Evolutionary conservation across 2,329 filamentous ascomycete genomes (phyloP).

Genomic region (Colletotrichum shisoi): DNA sequence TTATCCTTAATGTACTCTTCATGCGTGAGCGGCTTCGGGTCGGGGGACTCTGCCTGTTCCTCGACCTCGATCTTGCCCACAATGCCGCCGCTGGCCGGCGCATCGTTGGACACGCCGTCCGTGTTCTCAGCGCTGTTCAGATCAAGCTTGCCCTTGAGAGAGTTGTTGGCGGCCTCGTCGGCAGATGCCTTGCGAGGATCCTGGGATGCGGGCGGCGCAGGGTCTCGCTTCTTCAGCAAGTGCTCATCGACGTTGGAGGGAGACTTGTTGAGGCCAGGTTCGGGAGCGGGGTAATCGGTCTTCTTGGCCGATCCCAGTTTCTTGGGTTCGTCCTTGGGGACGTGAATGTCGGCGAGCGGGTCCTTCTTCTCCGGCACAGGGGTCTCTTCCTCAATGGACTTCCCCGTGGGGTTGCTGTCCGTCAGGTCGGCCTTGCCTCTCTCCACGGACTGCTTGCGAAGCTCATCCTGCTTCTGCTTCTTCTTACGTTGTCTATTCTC

Average conservation of each 20-base stretch:
- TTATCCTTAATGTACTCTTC: constrained; percentile 60
- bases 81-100: constrained; percentile 40
- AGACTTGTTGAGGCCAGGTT: constrained; percentile 32
- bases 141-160: constrained; percentile 43
- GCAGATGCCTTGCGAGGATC: constrained; percentile 34
- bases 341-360: constrained; percentile 25
- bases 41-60: constrained; percentile 41
- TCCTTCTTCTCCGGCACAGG: constrained; percentile 20
- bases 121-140: constrained; percentile 38
- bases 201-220: constrained; percentile 33
- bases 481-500: constrained; percentile 52
- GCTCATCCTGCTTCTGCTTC: constrained; percentile 45
- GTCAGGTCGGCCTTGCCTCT: constrained; percentile 5
- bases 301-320: constrained; percentile 33
- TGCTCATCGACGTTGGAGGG: constrained; percentile 36
- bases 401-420: neutral
- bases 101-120: constrained; percentile 34
- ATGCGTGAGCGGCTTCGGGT: constrained; percentile 60
- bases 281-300: constrained; percentile 34
- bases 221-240: constrained; percentile 32
- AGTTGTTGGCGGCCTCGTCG: constrained; percentile 39
- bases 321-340: constrained; percentile 34
- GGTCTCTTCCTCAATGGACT: neutral
- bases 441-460: constrained; percentile 36
- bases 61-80: constrained; percentile 45